Percentiles rank a stretch among this genome's conserved stretches.
Conservation (phyloP, 2,329 filamentous ascomycete species). For the Xylaria sp. region DNA sequence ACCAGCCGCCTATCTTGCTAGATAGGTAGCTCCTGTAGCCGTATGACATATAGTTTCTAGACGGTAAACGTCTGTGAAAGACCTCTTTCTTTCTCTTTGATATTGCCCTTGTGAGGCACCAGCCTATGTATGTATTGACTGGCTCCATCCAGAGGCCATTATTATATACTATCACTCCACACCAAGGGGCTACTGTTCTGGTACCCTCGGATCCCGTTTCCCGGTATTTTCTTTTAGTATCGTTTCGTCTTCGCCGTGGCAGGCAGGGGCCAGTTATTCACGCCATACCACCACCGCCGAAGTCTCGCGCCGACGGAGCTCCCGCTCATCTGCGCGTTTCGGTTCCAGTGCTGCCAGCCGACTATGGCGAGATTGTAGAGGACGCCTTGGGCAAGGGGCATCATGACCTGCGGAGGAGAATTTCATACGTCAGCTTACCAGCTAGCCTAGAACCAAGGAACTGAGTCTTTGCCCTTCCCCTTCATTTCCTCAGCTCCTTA, state of each 20-base stretch:
- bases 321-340: slow-evolving; percentile 79
- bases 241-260: slow-evolving; percentile 26
- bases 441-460: neutral
- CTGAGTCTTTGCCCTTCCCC: too few species aligned
- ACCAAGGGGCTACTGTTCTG: neutral
- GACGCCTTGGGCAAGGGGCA: slow-evolving; percentile 88
- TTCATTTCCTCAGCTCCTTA: too few species aligned
- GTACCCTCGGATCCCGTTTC: neutral
- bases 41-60: slow-evolving; percentile 14
- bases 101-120: neutral
- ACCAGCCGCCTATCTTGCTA: slow-evolving; percentile 12
- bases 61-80: slow-evolving; percentile 2
- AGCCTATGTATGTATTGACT: neutral
- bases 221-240: neutral
- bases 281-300: slow-evolving; percentile 92
- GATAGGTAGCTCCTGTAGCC: slow-evolving; percentile 19
- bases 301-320: slow-evolving; percentile 79
- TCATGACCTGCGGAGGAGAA: slow-evolving; percentile 71
- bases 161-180: neutral
- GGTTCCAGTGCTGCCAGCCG: slow-evolving; percentile 93
- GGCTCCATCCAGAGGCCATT: neutral
- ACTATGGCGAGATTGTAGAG: slow-evolving; percentile 87
- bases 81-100: neutral
- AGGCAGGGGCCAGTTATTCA: slow-evolving; percentile 89
- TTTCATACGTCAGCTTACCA: slow-evolving; percentile 6